Base-by-base conservation (phyloP, 2,329 filamentous ascomycete genomes). In the Xylariaceae sp. region DNA sequence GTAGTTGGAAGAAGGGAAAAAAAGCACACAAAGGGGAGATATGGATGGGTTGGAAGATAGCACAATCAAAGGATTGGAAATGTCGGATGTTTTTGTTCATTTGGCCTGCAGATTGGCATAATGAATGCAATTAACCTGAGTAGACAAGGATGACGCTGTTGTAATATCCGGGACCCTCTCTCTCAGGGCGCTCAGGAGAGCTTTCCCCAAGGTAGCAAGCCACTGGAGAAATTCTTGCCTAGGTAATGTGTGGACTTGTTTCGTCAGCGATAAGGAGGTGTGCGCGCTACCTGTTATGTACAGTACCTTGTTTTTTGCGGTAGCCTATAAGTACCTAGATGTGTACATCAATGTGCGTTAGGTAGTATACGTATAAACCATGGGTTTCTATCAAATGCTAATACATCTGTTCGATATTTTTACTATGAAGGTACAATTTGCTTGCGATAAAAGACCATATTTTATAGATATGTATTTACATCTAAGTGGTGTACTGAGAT, bases 21-120 rank as follows among this genome's bases (percentile, higher is more conserved):
- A 56, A 44, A 21, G n/a, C n/a, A n/a, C 6, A 50, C 45, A 46
- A 61, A 46, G 29, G 40, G 42, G 46, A 20, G 29, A 32, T 52
- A 41, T 37, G 16, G 41, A 18, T 44, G 40, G 19, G 40, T 32
- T 44, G 21, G 9, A 50, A 32, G 40, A 42, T 7, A 18, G 14
- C 20, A 7, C 19, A 44, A 44, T 16, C 12, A 44, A 21, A 21
- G 20, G n/a, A n/a, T n/a, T n/a, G n/a, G 23, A 21, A 26, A 20
- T 14, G 32, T 56, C n/a, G 48, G 53, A 56, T 52, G 47, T 54
- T 58, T 65, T 64, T 62, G 58, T 62, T 66, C 57, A 60, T 60
- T 65, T 59, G 56, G 53, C 40, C 54, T 56, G 48, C 59, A 61
- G 48, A 57, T 37, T 37, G 32, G 32, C 32, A 37, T 37, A 37